These are phyloP conservation scores for Zizania palustris DNA, from an alignment of 202 grass and related monocot species.

Conservation along the genomic window DNA sequence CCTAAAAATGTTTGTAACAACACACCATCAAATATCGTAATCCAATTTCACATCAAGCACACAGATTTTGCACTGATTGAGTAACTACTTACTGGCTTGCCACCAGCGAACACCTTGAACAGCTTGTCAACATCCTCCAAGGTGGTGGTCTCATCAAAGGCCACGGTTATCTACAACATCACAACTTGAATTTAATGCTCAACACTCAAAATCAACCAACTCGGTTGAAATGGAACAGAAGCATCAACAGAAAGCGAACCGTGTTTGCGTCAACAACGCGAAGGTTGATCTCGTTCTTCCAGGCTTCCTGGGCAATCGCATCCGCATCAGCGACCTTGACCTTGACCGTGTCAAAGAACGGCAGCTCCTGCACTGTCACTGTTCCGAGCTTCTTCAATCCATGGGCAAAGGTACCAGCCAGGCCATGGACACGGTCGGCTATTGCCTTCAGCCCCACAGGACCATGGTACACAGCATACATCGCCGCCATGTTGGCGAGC, in stretches of 20 bases:
- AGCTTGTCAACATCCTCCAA: constrained; percentile 95
- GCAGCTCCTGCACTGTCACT: constrained; percentile 88
- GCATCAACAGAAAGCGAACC: constrained; percentile 49
- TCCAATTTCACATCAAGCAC: constrained; percentile 31
- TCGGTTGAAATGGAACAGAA: constrained; percentile 19
- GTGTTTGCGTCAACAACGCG: constrained; percentile 79
- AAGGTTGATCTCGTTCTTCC: constrained; percentile 92
- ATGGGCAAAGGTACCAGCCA: constrained; percentile 75
- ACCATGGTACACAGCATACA: constrained; percentile 98
- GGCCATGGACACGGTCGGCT: constrained; percentile 85
- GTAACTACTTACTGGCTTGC: constrained; percentile 77
- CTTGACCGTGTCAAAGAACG: constrained; percentile 95
- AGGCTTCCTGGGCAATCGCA: constrained; percentile 68
- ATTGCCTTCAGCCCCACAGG: constrained; percentile 86
- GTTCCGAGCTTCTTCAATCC: constrained; percentile 90
- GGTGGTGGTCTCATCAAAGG: constrained; percentile 92
- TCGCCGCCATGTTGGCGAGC: constrained; percentile 97
- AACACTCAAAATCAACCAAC: constrained; percentile 6
- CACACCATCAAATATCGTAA: constrained; percentile 21
- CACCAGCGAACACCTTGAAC: constrained; percentile 90
- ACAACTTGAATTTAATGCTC: constrained; percentile 32
- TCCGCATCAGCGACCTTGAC: constrained; percentile 77
- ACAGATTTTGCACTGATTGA: constrained; percentile 20
- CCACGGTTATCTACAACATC: constrained; percentile 72
- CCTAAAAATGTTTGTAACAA: constrained; percentile 56